phyloP scores from a whole-genome alignment of 192 early-diverging fungal species.

The Chytriomyces hyalinus region DNA sequence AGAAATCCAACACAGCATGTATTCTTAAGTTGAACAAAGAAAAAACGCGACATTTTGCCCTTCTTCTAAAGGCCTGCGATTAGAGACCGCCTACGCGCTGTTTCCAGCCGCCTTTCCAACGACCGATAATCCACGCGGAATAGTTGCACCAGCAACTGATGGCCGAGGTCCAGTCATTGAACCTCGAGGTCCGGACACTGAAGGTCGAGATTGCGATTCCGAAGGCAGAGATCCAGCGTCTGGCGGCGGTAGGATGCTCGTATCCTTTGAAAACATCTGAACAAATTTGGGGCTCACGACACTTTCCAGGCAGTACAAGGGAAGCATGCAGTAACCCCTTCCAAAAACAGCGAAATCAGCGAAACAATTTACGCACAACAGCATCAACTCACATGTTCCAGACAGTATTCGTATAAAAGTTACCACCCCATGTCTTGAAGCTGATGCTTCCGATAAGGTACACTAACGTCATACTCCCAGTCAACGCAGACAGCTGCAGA shows the following conservation, averaged over 20 bases:
- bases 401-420: slow-evolving; percentile 24
- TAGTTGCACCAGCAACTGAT: no score
- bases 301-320: slow-evolving; percentile 9
- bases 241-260: no score
- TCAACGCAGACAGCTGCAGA: neutral
- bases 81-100: no score
- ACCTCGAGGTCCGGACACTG: no score
- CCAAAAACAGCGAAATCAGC: neutral
- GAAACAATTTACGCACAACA: slow-evolving; percentile 2
- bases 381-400: slow-evolving; percentile 24
- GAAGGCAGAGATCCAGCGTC: no score
- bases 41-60: no score
- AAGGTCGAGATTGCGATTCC: no score
- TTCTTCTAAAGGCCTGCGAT: no score
- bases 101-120: no score
- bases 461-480: neutral
- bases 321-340: slow-evolving; percentile 23
- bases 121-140: neutral
- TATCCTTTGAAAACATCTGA: neutral
- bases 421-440: slow-evolving; percentile 22
- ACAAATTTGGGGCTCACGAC: slow-evolving; percentile 21
- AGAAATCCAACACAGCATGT: no score
- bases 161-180: no score
- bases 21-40: no score
- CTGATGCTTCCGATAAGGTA: slow-evolving; percentile 10